phyloP scores from a whole-genome alignment of 768 basidiomycete species.

The Boletus rubroflammeus region DNA sequence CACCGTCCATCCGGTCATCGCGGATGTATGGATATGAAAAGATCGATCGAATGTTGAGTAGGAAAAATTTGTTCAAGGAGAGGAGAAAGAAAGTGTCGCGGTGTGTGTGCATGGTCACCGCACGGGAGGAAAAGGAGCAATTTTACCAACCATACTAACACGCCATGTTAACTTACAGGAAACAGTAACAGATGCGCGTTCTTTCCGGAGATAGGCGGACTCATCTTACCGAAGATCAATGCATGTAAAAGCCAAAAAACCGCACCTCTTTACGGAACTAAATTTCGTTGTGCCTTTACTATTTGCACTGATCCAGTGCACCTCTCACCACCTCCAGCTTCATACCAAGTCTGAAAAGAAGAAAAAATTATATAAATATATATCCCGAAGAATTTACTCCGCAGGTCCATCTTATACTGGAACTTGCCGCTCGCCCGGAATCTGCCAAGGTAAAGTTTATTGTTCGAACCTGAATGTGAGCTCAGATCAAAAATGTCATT shows the following conservation, averaged over 20 bases:
- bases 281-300: slow-evolving; percentile 23
- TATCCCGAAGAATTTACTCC: slow-evolving; percentile 19
- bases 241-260: slow-evolving; percentile 34
- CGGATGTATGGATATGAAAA: slow-evolving; percentile 34
- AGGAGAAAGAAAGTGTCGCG: neutral
- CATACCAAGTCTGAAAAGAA: neutral
- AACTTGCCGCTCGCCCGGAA: slow-evolving; percentile 26
- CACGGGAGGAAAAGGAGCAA: no score
- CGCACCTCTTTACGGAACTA: slow-evolving; percentile 31
- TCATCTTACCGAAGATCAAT: slow-evolving; percentile 30
- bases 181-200: slow-evolving; percentile 12
- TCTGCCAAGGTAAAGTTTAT: slow-evolving; percentile 31
- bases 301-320: slow-evolving; percentile 8
- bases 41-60: slow-evolving; percentile 13
- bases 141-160: no score
- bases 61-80: slow-evolving; percentile 23
- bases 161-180: slow-evolving; percentile 7
- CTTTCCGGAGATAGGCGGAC: slow-evolving; percentile 33
- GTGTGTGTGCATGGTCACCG: slow-evolving; percentile 3
- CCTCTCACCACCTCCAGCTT: slow-evolving; percentile 4
- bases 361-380: slow-evolving; percentile 4
- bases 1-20: slow-evolving; percentile 25
- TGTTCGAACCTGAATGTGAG: slow-evolving; percentile 24
- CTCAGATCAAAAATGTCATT: slow-evolving; percentile 25
- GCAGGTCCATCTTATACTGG: slow-evolving; percentile 25